These are phyloP conservation scores for Aphanomyces cochlioides DNA, from an alignment of 352 stramenopile genomes.

Conservation along the genomic window DNA sequence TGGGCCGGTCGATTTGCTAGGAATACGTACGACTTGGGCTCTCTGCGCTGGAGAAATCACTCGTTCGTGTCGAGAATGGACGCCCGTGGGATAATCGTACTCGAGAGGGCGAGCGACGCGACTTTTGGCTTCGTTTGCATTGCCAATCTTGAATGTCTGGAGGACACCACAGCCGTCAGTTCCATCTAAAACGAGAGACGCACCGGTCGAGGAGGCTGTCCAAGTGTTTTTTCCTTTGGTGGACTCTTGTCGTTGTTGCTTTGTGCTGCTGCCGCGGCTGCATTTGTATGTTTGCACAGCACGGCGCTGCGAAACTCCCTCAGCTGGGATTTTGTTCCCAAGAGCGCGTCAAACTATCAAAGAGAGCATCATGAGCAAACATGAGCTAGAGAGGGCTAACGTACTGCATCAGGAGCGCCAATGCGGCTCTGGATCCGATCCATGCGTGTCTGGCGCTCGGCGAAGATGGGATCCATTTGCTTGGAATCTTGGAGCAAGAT, in stretches of 20 bases:
- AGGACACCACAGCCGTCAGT: neutral
- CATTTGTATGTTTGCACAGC: constrained; percentile 18
- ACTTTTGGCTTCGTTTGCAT: constrained; percentile 5
- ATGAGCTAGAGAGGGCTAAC: neutral
- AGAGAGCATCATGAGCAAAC: neutral
- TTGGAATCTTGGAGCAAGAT: constrained; percentile 18
- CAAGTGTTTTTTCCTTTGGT: neutral
- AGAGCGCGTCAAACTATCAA: constrained; percentile 11
- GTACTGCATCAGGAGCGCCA: constrained; percentile 1
- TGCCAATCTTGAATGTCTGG: neutral
- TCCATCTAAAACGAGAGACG: neutral
- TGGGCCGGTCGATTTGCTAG: too few species aligned
- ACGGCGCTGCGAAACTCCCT: constrained; percentile 11
- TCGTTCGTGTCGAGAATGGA: neutral
- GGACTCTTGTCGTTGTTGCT: neutral
- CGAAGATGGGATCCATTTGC: neutral
- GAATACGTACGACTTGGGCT: neutral
- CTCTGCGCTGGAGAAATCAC: neutral
- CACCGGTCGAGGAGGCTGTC: neutral
- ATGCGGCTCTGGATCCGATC: neutral
- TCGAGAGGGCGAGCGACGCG: neutral
- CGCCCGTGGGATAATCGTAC: constrained; percentile 16
- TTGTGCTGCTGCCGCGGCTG: constrained; percentile 3
- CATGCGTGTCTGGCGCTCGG: neutral
- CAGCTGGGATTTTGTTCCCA: neutral